A percentile compares a stretch with the other conserved stretches of the same genome.
phyloP scores from a whole-genome alignment of 768 basidiomycete species.

The Lentinula lateritia region DNA sequence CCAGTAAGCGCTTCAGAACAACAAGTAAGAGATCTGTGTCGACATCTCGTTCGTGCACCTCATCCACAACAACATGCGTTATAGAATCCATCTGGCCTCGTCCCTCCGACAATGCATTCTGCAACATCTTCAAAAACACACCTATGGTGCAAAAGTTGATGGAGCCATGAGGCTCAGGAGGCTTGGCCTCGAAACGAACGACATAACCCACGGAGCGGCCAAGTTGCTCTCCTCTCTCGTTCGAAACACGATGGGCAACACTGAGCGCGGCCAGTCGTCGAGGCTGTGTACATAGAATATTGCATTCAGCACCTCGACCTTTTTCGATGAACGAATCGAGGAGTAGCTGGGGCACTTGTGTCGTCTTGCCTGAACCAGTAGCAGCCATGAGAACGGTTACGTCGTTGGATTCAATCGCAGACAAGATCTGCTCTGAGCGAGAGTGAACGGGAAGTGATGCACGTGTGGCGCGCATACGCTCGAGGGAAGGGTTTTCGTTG shows the following conservation, averaged over 20 bases:
- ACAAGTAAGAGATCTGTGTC: constrained; percentile 89
- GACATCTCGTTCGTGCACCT: constrained; percentile 93
- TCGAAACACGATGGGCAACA: constrained; percentile 86
- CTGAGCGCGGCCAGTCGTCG: constrained; percentile 88
- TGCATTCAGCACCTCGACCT: constrained; percentile 80
- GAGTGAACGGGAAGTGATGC: constrained; percentile 70
- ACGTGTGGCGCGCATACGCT: constrained; percentile 64
- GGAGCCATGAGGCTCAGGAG: constrained; percentile 75
- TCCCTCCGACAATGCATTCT: constrained; percentile 56
- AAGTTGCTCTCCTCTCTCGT: constrained; percentile 71
- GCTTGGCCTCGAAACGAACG: constrained; percentile 82
- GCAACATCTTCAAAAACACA: constrained; percentile 82
- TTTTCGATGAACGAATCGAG: constrained; percentile 76
- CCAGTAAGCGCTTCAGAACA: constrained; percentile 79
- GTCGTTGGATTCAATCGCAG: constrained; percentile 68
- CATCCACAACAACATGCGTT: constrained; percentile 90
- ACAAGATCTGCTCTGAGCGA: constrained; percentile 58
- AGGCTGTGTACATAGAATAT: constrained; percentile 91
- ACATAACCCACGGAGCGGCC: constrained; percentile 84
- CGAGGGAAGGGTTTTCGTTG: constrained; percentile 50
- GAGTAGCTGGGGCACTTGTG: constrained; percentile 90
- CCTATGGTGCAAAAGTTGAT: constrained; percentile 94
- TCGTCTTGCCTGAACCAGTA: constrained; percentile 92
- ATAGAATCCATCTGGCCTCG: constrained; percentile 58
- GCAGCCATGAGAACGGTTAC: constrained; percentile 88